Percentiles rank a stretch among this genome's conserved stretches.
phyloP scores from a whole-genome alignment of 2,329 filamentous ascomycete species.

The Colletotrichum sp. region DNA sequence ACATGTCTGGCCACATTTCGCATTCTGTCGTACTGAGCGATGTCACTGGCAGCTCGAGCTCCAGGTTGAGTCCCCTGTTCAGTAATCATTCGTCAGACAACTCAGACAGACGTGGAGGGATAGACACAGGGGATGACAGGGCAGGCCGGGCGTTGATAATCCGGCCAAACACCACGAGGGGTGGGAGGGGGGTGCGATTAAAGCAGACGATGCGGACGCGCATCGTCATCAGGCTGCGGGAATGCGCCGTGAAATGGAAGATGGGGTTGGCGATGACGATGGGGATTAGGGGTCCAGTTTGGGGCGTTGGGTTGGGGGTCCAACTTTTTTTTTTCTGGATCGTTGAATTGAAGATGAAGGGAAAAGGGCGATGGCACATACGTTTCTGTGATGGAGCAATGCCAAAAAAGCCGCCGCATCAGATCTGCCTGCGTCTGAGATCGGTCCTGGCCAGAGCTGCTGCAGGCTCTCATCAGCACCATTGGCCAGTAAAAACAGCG shows the following conservation, averaged over 20 bases:
- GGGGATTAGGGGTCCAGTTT: background rate
- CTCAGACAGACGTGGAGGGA: background rate
- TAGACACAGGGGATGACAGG: background rate
- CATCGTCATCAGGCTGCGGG: background rate
- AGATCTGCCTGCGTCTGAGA: constrained; percentile 52
- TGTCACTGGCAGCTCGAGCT: constrained; percentile 62
- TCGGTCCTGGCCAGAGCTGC: constrained; percentile 49
- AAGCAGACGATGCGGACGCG: background rate
- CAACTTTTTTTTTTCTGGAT: background rate
- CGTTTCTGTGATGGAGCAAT: constrained; percentile 61
- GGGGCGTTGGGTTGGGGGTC: background rate
- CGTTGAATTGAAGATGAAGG: background rate
- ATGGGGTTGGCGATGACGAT: background rate
- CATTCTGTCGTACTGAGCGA: constrained; percentile 59
- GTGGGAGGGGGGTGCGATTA: background rate
- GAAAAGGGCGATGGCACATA: constrained; percentile 30
- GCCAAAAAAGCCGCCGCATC: constrained; percentile 62
- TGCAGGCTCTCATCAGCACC: constrained; percentile 18
- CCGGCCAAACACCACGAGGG: background rate
- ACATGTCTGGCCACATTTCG: constrained; percentile 42
- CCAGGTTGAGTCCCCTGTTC: constrained; percentile 59
- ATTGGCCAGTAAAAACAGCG: background rate
- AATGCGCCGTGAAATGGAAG: background rate
- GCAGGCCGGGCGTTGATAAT: background rate
- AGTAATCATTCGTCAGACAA: background rate